Base-by-base conservation (phyloP, 257 asterid species). In the Parsonsia alboflavescens region DNA sequence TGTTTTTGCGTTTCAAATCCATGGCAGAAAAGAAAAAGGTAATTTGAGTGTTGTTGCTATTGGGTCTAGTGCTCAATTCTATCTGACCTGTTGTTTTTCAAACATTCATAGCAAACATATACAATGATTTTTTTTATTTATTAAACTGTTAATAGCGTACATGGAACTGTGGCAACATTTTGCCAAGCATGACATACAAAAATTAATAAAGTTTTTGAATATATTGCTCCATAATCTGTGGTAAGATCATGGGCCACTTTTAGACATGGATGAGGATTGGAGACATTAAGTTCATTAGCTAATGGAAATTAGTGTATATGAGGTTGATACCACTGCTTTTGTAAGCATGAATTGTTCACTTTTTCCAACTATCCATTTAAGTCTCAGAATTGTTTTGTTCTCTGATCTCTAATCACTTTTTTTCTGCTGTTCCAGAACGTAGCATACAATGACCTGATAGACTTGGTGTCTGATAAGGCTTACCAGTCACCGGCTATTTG, bases 11-110 rank as follows among this genome's bases (percentile, higher is more conserved):
- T 72, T 93, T 90, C 86, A 93, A 93, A 86, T 85, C 85, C 75
- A 92, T 91, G 12, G 98, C 98, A 33, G 97, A 91, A 85, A 91
- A 84, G 80, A 94, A 94, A 86, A 94, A 94, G 97, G 97, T 94
- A 80, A 76, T 39, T 68, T 5, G 50, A 74, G 57, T 0, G 52
- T 68, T 65, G 52, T 56, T 33, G 39, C 24, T 15, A 6, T 0
- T 7, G 10, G 16, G 0, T 4, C 36, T 49, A 17, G 6, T 28
- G 28, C 73, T 46, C n/a, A 24, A 68, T 45, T 46, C 28, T 42
- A 33, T 24, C 7, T 4, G n/a, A 7, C 48, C 19, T 48, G 39
- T 6, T 22, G 6, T 68, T 13, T 46, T 24, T 46, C 21, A 45
- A 22, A 68, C n/a, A n/a, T 44, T 42, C 48, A 28, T 33, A 33